A percentile compares a stretch with the other conserved stretches of the same genome.
phyloP scores from a whole-genome alignment of 495 filamentous ascomycete genomes.

The Penicillium canescens region DNA sequence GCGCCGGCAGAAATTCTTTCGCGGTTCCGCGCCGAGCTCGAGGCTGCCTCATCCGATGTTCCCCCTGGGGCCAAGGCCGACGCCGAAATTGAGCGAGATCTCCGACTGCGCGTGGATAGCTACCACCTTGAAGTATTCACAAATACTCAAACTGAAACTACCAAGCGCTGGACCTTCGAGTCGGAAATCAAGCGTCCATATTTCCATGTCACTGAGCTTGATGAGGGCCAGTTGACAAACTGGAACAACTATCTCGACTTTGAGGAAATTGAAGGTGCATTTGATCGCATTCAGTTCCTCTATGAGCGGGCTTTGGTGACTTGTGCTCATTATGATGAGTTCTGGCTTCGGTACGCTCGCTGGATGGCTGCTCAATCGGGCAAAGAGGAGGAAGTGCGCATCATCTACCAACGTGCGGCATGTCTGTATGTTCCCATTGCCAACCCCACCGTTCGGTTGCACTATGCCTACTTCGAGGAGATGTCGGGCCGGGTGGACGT shows the following conservation, averaged over 20 bases:
- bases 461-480: conserved; percentile 96
- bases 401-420: conserved; percentile 87
- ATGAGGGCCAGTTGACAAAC: conserved; percentile 82
- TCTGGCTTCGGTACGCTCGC: conserved; percentile 95
- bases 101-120: conserved; percentile 75
- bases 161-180: conserved; percentile 93
- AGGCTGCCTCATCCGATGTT: conserved; percentile 51
- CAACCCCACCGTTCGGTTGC: conserved; percentile 74
- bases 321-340: conserved; percentile 92
- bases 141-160: conserved; percentile 83
- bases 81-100: conserved; percentile 79
- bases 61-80: conserved; percentile 55
- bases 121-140: conserved; percentile 81
- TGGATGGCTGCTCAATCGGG: conserved; percentile 86
- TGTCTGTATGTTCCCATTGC: conserved; percentile 84
- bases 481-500: conserved; percentile 72
- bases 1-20: conserved; percentile 65
- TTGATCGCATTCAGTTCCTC: conserved; percentile 71
- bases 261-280: conserved; percentile 85
- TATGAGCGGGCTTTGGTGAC: conserved; percentile 94
- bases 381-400: conserved; percentile 89
- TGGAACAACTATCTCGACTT: conserved; percentile 98
- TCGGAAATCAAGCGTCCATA: conserved; percentile 94
- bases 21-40: conserved; percentile 69
- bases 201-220: conserved; percentile 93